Base-by-base conservation (phyloP, 192 early-diverging fungal genomes). In the Coemansia sp. region DNA sequence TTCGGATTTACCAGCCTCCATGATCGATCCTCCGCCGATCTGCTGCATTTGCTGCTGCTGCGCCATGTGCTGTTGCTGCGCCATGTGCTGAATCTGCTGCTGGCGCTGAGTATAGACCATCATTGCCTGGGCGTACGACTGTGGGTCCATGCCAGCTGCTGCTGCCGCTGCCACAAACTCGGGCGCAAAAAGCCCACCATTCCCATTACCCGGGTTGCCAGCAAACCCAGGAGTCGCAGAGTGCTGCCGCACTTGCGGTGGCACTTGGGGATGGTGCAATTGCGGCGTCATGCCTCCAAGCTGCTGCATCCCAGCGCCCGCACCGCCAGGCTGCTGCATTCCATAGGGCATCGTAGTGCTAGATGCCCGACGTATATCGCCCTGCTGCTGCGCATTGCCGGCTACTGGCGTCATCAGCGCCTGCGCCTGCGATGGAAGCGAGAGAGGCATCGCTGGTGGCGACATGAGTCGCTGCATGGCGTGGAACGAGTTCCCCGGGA, bases 381-480 rank as follows among this genome's bases (percentile, higher is more conserved):
- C 61, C 2, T 69, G 70, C 6, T 36, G 55, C 36, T 29, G 29
- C n/a, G 67, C 71, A 42, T 67, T 72, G 69, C 64, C 24, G 12
- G 61, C 60, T 49, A 73, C 70, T 27, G 79, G 79, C 67, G 79
- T 76, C 38, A 67, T 67, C 31, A 68, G 57, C 15, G 64, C 13
- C 47, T 66, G 68, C n/a, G 66, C 55, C 40, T 67, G 78, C 62
- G 71, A 54, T 27, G 80, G 80, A 9, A 63, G 36, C 36, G 36
- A 8, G 10, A 41, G 36, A 8, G 61, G 38, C 29, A 41, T 24
- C 10, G 36, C 36, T 9, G 61, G 15, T 4, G 61, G 34, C 38
- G 80, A 77, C 60, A 82, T 77, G 42, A 77, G 63, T 42, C 55
- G 66, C 22, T 83, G 76, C 31, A 78, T 72, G 1, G 60, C 54